Percentiles rank a stretch among this genome's conserved stretches.
Evolutionary conservation across 2,329 filamentous ascomycete species (phyloP).

Genomic region (Penicillium paneum): DNA sequence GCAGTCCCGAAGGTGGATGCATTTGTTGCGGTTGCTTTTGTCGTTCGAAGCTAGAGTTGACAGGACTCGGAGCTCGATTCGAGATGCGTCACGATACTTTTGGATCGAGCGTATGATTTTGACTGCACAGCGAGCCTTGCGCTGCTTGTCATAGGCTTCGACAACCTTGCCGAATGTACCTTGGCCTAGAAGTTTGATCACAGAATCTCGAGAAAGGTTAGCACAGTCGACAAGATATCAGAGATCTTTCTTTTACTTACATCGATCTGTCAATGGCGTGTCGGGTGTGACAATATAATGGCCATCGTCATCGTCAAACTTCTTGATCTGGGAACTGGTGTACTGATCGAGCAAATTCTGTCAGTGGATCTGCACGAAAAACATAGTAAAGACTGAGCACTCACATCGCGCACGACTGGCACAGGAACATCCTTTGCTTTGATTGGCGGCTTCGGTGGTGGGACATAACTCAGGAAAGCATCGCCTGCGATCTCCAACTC

Average conservation of each 20-base stretch:
- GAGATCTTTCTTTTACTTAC: constrained; percentile 54
- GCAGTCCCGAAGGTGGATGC: constrained; percentile 92
- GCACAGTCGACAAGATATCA: not conserved
- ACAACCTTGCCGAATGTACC: constrained; percentile 99
- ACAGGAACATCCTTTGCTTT: constrained; percentile 79
- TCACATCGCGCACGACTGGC: constrained; percentile 58
- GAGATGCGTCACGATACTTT: constrained; percentile 93
- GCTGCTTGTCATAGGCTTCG: constrained; percentile 76
- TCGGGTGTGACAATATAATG: constrained; percentile 94
- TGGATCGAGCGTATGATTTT: constrained; percentile 98
- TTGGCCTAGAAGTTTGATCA: constrained; percentile 85
- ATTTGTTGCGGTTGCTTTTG: constrained; percentile 85
- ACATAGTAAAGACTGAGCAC: constrained; percentile 23
- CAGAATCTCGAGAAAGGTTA: constrained; percentile 63
- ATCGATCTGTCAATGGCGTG: constrained; percentile 80
- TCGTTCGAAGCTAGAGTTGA: constrained; percentile 92
- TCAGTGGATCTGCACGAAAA: constrained; percentile 10
- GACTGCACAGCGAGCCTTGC: constrained; percentile 80
- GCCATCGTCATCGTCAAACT: constrained; percentile 93
- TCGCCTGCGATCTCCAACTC: constrained; percentile 69
- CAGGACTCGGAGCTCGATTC: constrained; percentile 89
- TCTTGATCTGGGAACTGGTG: constrained; percentile 55
- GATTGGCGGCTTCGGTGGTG: constrained; percentile 81
- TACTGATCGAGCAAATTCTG: constrained; percentile 35
- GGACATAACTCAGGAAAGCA: constrained; percentile 74